Base-by-base conservation (phyloP, 2,329 filamentous ascomycete species). In the Seiridium unicorne region DNA sequence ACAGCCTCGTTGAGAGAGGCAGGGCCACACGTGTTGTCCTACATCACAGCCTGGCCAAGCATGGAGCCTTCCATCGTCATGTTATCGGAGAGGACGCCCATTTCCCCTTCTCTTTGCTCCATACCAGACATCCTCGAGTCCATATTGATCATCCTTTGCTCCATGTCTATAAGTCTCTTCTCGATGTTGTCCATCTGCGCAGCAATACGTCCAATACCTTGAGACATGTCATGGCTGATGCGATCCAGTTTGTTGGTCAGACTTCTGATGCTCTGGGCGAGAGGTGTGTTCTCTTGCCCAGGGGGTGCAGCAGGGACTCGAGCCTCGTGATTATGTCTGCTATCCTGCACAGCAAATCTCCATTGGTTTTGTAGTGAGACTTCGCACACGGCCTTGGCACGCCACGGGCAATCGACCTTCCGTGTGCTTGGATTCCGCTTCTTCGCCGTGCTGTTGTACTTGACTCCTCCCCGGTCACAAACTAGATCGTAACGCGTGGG, bases 381-480 rank as follows among this genome's bases (percentile, higher is more conserved):
- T 68, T 87, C 84, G 63, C 84, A 87, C 31, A 87, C 84, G 32
- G 84, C 84, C 74, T 87, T 87, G 59, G 84, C 84, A 57, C 84
- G 82, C 76, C 85, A 87, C 9, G 84, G 84, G 60, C 84, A 87
- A 70, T 87, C 84, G 59, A 87, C 83, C 73, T 87, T 87, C 69
- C 84, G 83, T 48, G 84, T 87, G 58, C 83, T 86, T 1, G 84
- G 84, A 65, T 85, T 87, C 60, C 84, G 81, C 75, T 87, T 87
- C 78, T 87, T 87, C 6, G 84, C 84, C 1, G 84, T 87, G 72
- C 84, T 87, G 74, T 78, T 85, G 73, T 87, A 87, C 73, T 87
- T 87, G 69, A 87, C 84, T 62, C 84, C 84, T 58, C 84, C 84
- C 46, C 84, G 83, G 64, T 87, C 84, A 72, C 84, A 87, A 40